Percentiles rank a stretch among this genome's conserved stretches.
These are phyloP conservation scores for Fraxinus sp. DNA, from an alignment of 305 asterid genomes.

Conservation along the genomic window DNA sequence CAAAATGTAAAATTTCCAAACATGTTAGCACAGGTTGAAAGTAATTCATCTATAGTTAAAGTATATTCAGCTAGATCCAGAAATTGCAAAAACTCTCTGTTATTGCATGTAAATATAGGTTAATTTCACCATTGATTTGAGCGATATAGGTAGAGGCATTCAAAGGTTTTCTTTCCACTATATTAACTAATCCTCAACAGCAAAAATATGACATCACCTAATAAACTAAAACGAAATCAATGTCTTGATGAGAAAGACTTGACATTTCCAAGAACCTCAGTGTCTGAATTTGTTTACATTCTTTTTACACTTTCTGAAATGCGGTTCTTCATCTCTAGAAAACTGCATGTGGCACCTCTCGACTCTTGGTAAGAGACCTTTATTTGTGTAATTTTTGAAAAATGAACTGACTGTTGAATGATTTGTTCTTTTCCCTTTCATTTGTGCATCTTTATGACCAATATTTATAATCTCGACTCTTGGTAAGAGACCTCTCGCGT, in stretches of 20 bases:
- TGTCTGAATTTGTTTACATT: neutral
- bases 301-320: neutral
- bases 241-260: neutral
- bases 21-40: neutral
- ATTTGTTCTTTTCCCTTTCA: neutral
- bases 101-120: neutral
- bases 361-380: neutral
- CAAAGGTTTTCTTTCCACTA: neutral
- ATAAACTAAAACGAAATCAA: neutral
- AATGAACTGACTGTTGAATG: neutral
- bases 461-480: neutral
- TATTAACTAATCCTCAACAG: neutral
- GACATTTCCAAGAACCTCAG: neutral
- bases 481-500: too few relatives aligned
- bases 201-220: neutral
- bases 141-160: neutral
- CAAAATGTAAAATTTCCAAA: neutral
- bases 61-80: neutral
- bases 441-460: neutral
- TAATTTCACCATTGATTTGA: neutral
- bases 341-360: neutral
- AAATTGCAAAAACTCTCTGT: neutral
- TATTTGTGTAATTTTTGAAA: neutral
- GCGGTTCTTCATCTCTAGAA: neutral
- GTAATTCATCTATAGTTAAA: neutral